phyloP scores from a whole-genome alignment of 2,329 filamentous ascomycete genomes.

The Xylaria sp. region DNA sequence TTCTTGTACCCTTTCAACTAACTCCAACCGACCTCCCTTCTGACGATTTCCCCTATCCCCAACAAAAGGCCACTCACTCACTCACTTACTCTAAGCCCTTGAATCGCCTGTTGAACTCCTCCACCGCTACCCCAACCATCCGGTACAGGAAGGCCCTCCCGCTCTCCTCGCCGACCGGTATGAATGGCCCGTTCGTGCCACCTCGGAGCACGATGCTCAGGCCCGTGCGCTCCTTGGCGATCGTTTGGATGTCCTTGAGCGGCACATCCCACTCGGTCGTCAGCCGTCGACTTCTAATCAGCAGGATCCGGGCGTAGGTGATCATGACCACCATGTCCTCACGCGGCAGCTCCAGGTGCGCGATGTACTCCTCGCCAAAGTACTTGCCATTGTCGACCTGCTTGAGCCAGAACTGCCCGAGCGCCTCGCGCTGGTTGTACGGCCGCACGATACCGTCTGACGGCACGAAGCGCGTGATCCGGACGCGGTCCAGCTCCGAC shows the following conservation, averaged over 20 bases:
- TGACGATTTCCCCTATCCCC: neutral
- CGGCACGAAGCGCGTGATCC: slow-evolving; percentile 90
- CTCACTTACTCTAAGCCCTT: slow-evolving; percentile 44
- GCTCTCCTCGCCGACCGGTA: slow-evolving; percentile 89
- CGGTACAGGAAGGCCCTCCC: slow-evolving; percentile 64
- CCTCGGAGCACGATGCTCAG: slow-evolving; percentile 87
- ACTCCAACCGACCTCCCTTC: slow-evolving; percentile 39
- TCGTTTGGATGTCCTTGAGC: slow-evolving; percentile 94
- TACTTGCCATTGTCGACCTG: slow-evolving; percentile 96
- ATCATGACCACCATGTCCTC: slow-evolving; percentile 91
- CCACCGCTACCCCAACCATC: slow-evolving; percentile 67
- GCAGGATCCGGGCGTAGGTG: slow-evolving; percentile 83
- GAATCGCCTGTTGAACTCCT: slow-evolving; percentile 68
- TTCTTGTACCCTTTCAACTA: neutral
- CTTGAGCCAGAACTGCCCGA: slow-evolving; percentile 98
- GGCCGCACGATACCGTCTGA: slow-evolving; percentile 91
- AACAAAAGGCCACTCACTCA: too few relatives aligned
- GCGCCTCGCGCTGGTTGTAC: slow-evolving; percentile 90
- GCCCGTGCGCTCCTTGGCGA: slow-evolving; percentile 93
- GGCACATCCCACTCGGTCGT: slow-evolving; percentile 95
- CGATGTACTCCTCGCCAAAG: slow-evolving; percentile 97
- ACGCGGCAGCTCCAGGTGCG: slow-evolving; percentile 86
- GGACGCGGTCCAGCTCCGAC: slow-evolving; percentile 89
- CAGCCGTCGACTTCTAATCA: slow-evolving; percentile 84
- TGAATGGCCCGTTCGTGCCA: slow-evolving; percentile 90